Base-by-base conservation (phyloP, 2,329 filamentous ascomycete species). In the Pseudophaeomoniella oleicola region DNA sequence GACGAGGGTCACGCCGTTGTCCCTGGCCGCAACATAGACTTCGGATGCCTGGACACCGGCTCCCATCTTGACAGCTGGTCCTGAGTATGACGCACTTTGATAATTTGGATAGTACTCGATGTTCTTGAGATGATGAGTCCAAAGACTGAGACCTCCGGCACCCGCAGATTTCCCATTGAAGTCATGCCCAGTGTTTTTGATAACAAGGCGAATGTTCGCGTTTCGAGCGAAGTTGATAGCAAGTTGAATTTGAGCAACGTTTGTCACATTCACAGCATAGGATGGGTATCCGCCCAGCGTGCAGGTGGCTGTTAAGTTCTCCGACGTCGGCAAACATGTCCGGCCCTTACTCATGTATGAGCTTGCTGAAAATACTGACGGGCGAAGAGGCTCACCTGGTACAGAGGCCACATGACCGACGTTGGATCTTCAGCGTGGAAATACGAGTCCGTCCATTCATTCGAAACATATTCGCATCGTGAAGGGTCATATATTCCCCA, bases 11-110 rank as follows among this genome's bases (percentile, higher is more conserved):
- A 67, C 56, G 0, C 64, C 65, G 17, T 62, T 50, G 12, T 59
- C 50, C 10, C 65, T 47, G 2, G 67, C 69, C 29, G 60, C 62
- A 18, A 60, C 60, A 45, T 74, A 74, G 2, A 71, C 51, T 41
- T 75, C 69, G 22, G 54, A 58, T 3, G 63, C 66, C 39, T 71
- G 59, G 5, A 75, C 63, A 37, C 71, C 72, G 6, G 69, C 60
- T 2, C 68, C 71, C 13, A 72, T 54, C 48, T 69, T 74, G 44
- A 75, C 60, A 1, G 69, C 71, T 2, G 62, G 54, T 0, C 69
- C 69, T 1, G 49, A 50, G 38, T 61, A 64, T 6, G 46, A 43
- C 3, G 53, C 49, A 6, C 11, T 36, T n/a, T 11, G 14, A n/a
- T 36, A 30, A 11, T 15, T 34, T 34, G 32, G 32, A 4, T 9